Evolutionary conservation across 2,329 filamentous ascomycete genomes (phyloP), one percentile per base, ranked within the genome.

Genomic region (Emmonsia crescens): DNA sequence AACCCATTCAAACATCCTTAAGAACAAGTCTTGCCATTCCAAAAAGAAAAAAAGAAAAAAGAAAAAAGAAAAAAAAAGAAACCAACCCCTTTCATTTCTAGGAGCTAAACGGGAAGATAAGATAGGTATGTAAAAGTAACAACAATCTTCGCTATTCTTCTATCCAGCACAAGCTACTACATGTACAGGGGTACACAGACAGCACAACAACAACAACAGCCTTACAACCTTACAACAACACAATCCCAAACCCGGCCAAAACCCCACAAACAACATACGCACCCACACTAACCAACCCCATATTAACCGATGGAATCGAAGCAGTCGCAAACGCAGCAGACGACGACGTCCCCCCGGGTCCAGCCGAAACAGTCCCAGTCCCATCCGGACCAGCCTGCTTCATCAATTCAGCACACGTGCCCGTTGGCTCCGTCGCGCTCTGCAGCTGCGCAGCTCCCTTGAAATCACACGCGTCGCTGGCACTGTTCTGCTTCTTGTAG

Each of bases 141-240:
- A n/a, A n/a, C n/a, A n/a, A n/a, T 49, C 46, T 27, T 21, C 46
- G 16, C 27, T 24, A 49, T 49, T 19, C 46, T 29, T 49, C 12
- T n/a, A 46, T 14, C 27, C 12, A 51, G 16, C 48, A 5, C 48
- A 5, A 19, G 27, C 24, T 29, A 29, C 24, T 24, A 5, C 27
- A 29, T n/a, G 24, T 19, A 27, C 46, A 49, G n/a, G n/a, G n/a
- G 12, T 24, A 49, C 46, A 49, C 1, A 16, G 9, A 27, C 24
- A 49, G 5, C 5, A 24, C 24, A 24, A 27, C 4, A 27, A 49
- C 1, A 49, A 14, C 2, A n/a, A n/a, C n/a, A n/a, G n/a, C n/a
- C n/a, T n/a, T n/a, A n/a, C n/a, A n/a, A n/a, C 10, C 61, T 70
- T 79, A 80, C 70, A 80, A 70, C 66, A 79, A 66, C 64, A 80